These are phyloP conservation scores for Globisporangium polare DNA, from an alignment of 352 stramenopile species.

Conservation along the genomic window DNA sequence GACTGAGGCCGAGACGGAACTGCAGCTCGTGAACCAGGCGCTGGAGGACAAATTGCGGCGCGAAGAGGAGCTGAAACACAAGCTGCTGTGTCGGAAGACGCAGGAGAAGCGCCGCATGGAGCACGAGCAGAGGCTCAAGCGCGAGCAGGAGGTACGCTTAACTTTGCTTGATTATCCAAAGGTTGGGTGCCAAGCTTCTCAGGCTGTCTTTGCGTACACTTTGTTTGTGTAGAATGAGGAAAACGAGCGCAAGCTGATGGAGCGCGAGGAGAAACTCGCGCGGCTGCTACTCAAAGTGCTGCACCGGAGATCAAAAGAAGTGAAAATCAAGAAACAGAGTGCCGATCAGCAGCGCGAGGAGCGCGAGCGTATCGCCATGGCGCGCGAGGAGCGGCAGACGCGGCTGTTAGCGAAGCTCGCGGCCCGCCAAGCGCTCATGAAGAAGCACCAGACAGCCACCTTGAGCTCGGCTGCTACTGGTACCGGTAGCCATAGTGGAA, in stretches of 20 bases:
- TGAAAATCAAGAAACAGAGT: constrained; percentile 36
- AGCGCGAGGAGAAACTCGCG: constrained; percentile 62
- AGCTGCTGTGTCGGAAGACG: constrained; percentile 30
- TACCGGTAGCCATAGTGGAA: not conserved
- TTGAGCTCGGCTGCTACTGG: not conserved
- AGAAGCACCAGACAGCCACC: constrained; percentile 1
- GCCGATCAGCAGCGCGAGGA: constrained; percentile 63
- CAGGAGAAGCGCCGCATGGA: constrained; percentile 36
- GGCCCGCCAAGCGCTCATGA: constrained; percentile 10
- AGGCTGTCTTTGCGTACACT: not conserved
- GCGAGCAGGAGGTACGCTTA: constrained; percentile 30
- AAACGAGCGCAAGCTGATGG: constrained; percentile 58
- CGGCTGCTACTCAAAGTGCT: constrained; percentile 55
- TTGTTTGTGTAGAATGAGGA: constrained; percentile 39
- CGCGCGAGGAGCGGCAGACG: constrained; percentile 61
- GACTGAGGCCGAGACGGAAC: constrained; percentile 9
- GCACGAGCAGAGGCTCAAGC: constrained; percentile 28
- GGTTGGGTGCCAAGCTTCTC: not conserved
- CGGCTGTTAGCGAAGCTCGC: constrained; percentile 46
- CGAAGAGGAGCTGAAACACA: constrained; percentile 49
- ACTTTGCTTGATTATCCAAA: not conserved
- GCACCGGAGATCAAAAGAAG: constrained; percentile 44
- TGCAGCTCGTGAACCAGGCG: constrained; percentile 7
- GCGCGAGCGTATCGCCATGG: constrained; percentile 58
- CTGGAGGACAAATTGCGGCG: constrained; percentile 24